Base-by-base conservation (phyloP, 768 basidiomycete species). In the Polyporus arcularius region DNA sequence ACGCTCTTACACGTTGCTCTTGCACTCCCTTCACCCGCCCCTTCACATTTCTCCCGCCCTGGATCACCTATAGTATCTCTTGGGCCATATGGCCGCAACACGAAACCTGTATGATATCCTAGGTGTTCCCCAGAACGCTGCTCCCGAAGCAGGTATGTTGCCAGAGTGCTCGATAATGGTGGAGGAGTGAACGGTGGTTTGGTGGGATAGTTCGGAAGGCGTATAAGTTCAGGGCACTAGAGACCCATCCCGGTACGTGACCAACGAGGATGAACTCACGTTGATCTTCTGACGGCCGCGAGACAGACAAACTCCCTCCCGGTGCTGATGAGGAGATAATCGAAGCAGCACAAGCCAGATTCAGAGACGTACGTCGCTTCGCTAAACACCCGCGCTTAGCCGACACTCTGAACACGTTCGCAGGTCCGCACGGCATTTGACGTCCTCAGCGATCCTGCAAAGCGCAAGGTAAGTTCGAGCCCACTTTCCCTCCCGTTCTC, bases 191-290 rank as follows among this genome's bases (percentile, higher is more conserved):
- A 38, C 42, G 11, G 14, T 38, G 35, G 21, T 21, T 28, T 39
- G 26, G 18, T 12, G 32, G 26, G 15, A 43, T 51, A 72, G 72
- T 74, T n/a, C 67, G 71, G 52, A 71, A 67, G 57, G 73, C 72
- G 32, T 74, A 71, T 53, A 72, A 68, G 62, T 49, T 67, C 28
- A 65, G 65, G 55, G 66, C 69, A 10, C 56, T 74, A 12, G 67
- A 70, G 52, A 73, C 71, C 4, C 73, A 74, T 57, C 73, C 71
- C 47, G 71, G 71, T 72, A 47, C 31, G 68, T 57, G 32, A 15
- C 35, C 15, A 31, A 30, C 7, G 16, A 31, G 41, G 45, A 43
- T 41, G 32, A 41, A 14, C 15, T n/a, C n/a, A n/a, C 28, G 10
- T 28, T 32, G 10, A 26, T 26, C 35, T 35, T 7, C 35, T 35